Base-by-base conservation (phyloP, 2,329 filamentous ascomycete genomes). In the Epicoccum nigrum region DNA sequence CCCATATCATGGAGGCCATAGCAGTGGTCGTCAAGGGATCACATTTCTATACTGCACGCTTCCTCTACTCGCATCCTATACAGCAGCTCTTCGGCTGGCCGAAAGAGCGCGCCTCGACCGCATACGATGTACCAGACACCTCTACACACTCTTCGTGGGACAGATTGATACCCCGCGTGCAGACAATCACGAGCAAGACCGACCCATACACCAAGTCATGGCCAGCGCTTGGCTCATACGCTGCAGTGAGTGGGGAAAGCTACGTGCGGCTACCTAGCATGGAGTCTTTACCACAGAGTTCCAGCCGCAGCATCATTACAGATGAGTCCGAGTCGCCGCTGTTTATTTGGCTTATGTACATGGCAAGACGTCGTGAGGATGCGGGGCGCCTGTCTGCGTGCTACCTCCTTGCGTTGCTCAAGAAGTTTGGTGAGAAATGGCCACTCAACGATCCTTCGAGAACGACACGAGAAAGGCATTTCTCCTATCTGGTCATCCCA, bases 11-110 rank as follows among this genome's bases (percentile, higher is more conserved):
- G 6, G 87, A 91, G 55, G 90, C 92, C 0, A 83, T 96, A 42
- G 82, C 86, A 16, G 82, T 86, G 37, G 88, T 97, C 39, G 83
- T 96, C 41, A 83, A 86, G 54, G 85, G 90, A 63, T 97, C 93
- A 0, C 87, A 86, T 60, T 89, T 87, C 71, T 84, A 91, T 46
- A 86, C 90, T 8, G 87, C 87, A 58, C 83, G 90, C 12, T 72
- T 80, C 38, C 62, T 79, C 16, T 76, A 79, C 46, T 76, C 76
- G 5, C 68, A 72, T n/a, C 62, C 69, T 13, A 71, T 75, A 46
- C 69, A 68, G 39, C 59, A 63, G 45, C 58, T 69, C 20, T 72
- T 72, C 35, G 64, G 61, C 12, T 65, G 65, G 60, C 62, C 65
- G 4, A 71, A 70, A 42, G 60, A 65, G 28, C 54, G 51, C 33